Conservation (phyloP, 768 basidiomycete species). For the Suillus fuscotomentosus region DNA sequence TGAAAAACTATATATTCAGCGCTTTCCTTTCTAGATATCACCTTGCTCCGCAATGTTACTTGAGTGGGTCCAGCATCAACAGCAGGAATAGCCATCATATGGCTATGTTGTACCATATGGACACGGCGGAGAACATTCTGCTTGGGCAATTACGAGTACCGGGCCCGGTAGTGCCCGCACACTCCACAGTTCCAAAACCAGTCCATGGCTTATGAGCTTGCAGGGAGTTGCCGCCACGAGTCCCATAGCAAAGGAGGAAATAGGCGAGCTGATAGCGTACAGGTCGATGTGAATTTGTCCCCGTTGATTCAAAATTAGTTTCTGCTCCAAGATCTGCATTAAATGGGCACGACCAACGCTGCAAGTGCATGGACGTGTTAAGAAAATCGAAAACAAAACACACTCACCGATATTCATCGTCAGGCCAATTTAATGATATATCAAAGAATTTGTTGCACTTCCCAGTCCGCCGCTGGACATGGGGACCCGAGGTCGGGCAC, state of each 20-base stretch:
- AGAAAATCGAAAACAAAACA: not conserved
- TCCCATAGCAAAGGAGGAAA: constrained; percentile 22
- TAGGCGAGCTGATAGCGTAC: constrained; percentile 19
- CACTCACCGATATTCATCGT: not conserved
- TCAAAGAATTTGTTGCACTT: constrained; percentile 1
- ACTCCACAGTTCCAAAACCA: constrained; percentile 17
- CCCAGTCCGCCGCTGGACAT: not conserved
- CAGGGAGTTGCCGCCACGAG: constrained; percentile 12
- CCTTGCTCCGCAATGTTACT: too few species aligned
- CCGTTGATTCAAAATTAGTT: constrained; percentile 18
- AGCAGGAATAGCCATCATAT: too few species aligned
- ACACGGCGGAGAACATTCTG: too few species aligned
- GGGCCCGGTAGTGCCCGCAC: too few species aligned
- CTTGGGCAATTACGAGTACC: too few species aligned
- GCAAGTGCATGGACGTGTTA: not conserved
- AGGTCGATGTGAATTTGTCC: constrained; percentile 19
- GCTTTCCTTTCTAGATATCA: not conserved
- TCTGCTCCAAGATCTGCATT: constrained; percentile 8
- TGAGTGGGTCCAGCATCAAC: too few species aligned
- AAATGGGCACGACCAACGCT: constrained; percentile 8
- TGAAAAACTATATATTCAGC: not conserved
- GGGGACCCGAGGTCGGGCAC: not conserved
- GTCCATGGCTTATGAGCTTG: constrained; percentile 19
- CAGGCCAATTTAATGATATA: constrained; percentile 1
- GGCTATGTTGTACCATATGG: too few species aligned